Percentiles rank a stretch among this genome's conserved stretches.
These are phyloP conservation scores for Flaveria sonorensis DNA, from an alignment of 129 eudicot species.

Conservation along the genomic window DNA sequence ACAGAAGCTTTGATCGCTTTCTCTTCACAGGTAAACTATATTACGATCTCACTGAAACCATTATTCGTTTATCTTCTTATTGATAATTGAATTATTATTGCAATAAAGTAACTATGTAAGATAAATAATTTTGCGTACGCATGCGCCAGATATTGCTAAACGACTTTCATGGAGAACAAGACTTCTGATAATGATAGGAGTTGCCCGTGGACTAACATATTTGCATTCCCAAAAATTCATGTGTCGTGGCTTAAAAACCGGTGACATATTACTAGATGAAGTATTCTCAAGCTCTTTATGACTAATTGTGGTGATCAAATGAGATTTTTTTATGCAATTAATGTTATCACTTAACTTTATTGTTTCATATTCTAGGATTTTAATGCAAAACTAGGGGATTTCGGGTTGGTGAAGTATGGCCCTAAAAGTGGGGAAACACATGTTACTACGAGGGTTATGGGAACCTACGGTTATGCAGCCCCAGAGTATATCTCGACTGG, in stretches of 20 bases:
- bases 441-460: constrained; percentile 32
- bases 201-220: constrained; percentile 34
- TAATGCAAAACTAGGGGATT: constrained; percentile 42
- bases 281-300: constrained; percentile 10
- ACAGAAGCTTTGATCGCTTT: constrained; percentile 18
- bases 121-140: not conserved
- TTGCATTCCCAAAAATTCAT: constrained; percentile 27
- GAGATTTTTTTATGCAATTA: not conserved
- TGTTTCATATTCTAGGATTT: constrained; percentile 24
- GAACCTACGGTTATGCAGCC: constrained; percentile 14
- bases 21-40: constrained; percentile 28
- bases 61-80: not conserved
- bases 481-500: constrained; percentile 28
- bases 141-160: constrained; percentile 7
- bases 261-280: constrained; percentile 28
- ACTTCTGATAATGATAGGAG: constrained; percentile 33
- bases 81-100: not conserved
- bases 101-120: not conserved
- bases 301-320: not conserved
- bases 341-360: not conserved
- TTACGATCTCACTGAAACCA: not conserved
- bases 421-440: constrained; percentile 26
- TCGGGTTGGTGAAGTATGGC: constrained; percentile 32
- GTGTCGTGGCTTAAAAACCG: constrained; percentile 14
- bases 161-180: constrained; percentile 40